Percentiles rank a stretch among this genome's conserved stretches.
Evolutionary conservation across 371 early-diverging fungal genomes (phyloP).

Genomic region (Mucor indicus): DNA sequence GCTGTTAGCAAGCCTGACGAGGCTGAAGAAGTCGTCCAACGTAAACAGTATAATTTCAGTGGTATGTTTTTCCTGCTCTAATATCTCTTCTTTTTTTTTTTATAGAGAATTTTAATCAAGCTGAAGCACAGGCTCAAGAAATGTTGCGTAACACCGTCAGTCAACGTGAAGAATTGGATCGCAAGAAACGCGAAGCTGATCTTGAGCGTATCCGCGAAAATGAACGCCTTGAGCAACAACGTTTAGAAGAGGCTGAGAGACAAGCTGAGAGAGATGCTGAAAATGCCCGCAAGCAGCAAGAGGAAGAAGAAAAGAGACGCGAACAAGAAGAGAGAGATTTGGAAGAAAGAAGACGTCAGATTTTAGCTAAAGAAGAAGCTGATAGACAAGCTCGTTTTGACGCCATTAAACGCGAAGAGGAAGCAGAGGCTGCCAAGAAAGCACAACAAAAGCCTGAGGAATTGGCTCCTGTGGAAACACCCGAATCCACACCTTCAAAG

Average conservation of each 20-base stretch:
- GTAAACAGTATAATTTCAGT: no score
- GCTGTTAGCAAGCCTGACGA: conserved; percentile 25
- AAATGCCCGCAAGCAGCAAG: neutral
- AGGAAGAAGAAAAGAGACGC: conserved; percentile 26
- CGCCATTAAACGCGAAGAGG: conserved; percentile 33
- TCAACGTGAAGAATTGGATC: conserved; percentile 23
- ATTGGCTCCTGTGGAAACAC: neutral
- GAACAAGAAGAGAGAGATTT: conserved; percentile 25
- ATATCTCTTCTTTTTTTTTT: no score
- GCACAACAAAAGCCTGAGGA: conserved; percentile 18
- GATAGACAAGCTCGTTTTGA: conserved; percentile 30
- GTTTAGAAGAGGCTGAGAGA: conserved; percentile 17
- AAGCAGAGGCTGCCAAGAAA: conserved; percentile 24
- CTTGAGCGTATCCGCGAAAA: conserved; percentile 11
- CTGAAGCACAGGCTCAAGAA: conserved; percentile 37
- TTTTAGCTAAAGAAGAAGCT: conserved; percentile 33
- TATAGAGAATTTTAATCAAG: conserved; percentile 34
- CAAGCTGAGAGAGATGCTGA: conserved; percentile 10
- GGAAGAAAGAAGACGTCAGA: conserved; percentile 25
- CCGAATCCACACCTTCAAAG: conserved; percentile 8
- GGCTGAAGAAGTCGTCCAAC: conserved; percentile 37
- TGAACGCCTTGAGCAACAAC: conserved; percentile 21
- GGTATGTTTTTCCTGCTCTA: no score
- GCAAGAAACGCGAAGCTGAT: conserved; percentile 15
- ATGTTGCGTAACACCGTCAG: conserved; percentile 21